phyloP scores from a whole-genome alignment of 177 flowering plant genomes.

The Telopea speciosissima region DNA sequence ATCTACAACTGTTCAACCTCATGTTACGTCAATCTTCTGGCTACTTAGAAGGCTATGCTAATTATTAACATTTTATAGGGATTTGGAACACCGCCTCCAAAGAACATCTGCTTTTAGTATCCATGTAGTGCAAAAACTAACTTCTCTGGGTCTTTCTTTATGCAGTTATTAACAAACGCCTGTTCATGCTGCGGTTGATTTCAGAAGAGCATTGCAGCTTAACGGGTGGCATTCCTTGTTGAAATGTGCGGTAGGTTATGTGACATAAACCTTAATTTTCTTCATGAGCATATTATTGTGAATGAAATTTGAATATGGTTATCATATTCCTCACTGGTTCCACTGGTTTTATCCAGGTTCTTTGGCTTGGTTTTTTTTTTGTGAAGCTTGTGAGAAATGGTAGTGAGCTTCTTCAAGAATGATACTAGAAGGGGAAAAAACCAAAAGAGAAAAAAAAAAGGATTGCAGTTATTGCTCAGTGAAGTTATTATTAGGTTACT shows the following conservation, averaged over 20 bases:
- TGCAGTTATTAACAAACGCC: constrained; percentile 52
- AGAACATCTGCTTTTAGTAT: too few relatives aligned
- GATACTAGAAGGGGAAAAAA: not conserved
- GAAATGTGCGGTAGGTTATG: constrained; percentile 39
- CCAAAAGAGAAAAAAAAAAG: not conserved
- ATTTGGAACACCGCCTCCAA: not conserved
- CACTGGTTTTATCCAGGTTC: constrained; percentile 16
- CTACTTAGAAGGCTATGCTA: not conserved
- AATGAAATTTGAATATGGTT: not conserved
- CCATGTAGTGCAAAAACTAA: not conserved
- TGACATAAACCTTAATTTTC: not conserved
- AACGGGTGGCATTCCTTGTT: constrained; percentile 53
- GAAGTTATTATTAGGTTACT: constrained; percentile 1
- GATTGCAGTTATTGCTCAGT: not conserved
- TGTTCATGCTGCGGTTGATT: constrained; percentile 52
- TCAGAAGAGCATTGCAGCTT: constrained; percentile 38
- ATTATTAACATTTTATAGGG: too few relatives aligned
- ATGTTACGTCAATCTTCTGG: not conserved
- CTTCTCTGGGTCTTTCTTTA: not conserved
- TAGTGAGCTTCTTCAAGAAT: constrained; percentile 13
- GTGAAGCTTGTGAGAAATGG: constrained; percentile 28
- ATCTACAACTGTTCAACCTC: not conserved
- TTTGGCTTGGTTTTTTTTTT: constrained; percentile 14
- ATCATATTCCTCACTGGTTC: not conserved
- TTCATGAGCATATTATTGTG: not conserved